Percentiles rank a stretch among this genome's conserved stretches.
phyloP scores from a whole-genome alignment of 2,329 filamentous ascomycete genomes.

The Penicillium corylophilum region DNA sequence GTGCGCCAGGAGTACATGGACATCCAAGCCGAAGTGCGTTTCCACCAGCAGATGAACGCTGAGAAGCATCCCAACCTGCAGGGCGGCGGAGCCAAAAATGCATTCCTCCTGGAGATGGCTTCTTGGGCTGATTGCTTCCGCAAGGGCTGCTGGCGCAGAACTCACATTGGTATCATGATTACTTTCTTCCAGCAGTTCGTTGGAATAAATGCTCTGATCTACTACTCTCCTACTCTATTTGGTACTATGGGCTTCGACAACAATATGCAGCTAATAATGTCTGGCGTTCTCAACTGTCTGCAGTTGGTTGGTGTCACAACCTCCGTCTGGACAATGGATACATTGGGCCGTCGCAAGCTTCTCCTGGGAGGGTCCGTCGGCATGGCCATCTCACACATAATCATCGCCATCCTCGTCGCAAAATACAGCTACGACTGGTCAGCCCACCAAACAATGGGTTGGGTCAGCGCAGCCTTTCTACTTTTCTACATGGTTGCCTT shows the following conservation, averaged over 20 bases:
- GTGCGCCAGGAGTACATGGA: slow-evolving; percentile 53
- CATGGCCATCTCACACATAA: slow-evolving; percentile 50
- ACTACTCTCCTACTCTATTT: slow-evolving; percentile 63
- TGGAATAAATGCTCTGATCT: slow-evolving; percentile 57
- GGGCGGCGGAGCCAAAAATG: slow-evolving; percentile 31
- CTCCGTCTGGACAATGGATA: slow-evolving; percentile 52
- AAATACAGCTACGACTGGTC: slow-evolving; percentile 53
- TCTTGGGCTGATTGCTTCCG: slow-evolving; percentile 54
- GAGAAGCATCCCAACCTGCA: slow-evolving; percentile 42
- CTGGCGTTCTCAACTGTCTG: slow-evolving; percentile 54
- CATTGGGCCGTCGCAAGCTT: slow-evolving; percentile 48
- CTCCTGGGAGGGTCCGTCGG: slow-evolving; percentile 46
- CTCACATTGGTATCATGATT: slow-evolving; percentile 52
- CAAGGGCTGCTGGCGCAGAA: slow-evolving; percentile 51
- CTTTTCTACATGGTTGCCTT: slow-evolving; percentile 65
- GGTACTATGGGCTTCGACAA: slow-evolving; percentile 47
- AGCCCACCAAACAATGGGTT: slow-evolving; percentile 52
- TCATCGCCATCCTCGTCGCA: slow-evolving; percentile 57
- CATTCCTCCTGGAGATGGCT: slow-evolving; percentile 49
- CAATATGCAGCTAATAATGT: slow-evolving; percentile 53
- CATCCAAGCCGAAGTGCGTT: slow-evolving; percentile 54
- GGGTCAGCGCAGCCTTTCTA: slow-evolving; percentile 58
- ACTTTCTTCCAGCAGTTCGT: slow-evolving; percentile 61
- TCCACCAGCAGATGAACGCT: slow-evolving; percentile 48
- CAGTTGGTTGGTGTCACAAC: slow-evolving; percentile 49